Percentiles rank a stretch among this genome's conserved stretches.
Evolutionary conservation across 352 stramenopile genomes (phyloP).

Genomic region (Pythium chondricola): DNA sequence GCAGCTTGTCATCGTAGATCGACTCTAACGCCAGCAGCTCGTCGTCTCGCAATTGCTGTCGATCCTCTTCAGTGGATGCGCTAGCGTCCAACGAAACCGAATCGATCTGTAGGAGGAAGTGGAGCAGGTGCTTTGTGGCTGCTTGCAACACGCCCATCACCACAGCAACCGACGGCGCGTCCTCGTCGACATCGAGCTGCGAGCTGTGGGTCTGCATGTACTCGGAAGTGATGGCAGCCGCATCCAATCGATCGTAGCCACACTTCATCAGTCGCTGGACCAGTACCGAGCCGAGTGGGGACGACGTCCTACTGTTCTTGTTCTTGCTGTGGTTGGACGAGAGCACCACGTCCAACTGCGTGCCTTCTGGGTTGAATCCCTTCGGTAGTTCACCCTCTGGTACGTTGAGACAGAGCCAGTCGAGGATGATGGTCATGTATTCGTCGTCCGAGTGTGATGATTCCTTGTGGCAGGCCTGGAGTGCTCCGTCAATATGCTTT

Average conservation of each 20-base stretch:
- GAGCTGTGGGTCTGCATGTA: slow-evolving; percentile 13
- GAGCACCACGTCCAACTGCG: slow-evolving; percentile 84
- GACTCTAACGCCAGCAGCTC: slow-evolving; percentile 75
- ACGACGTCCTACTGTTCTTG: no score
- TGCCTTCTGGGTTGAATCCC: slow-evolving; percentile 83
- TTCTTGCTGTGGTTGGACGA: slow-evolving; percentile 3
- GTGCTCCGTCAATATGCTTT: slow-evolving; percentile 40
- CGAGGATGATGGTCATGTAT: slow-evolving; percentile 39
- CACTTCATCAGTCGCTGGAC: slow-evolving; percentile 75
- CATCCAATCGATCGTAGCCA: slow-evolving; percentile 61
- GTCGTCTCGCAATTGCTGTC: slow-evolving; percentile 50
- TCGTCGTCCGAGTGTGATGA: slow-evolving; percentile 27
- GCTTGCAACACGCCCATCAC: slow-evolving; percentile 33
- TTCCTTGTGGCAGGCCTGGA: slow-evolving; percentile 21
- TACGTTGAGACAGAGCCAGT: slow-evolving; percentile 82
- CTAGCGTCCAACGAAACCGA: background rate
- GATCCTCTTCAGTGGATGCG: slow-evolving; percentile 30
- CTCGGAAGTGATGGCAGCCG: slow-evolving; percentile 36
- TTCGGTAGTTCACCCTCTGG: slow-evolving; percentile 70
- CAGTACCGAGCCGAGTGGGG: slow-evolving; percentile 29
- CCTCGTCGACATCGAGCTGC: slow-evolving; percentile 13
- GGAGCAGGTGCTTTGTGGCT: slow-evolving; percentile 40
- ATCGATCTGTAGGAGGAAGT: slow-evolving; percentile 17
- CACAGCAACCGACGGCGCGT: slow-evolving; percentile 29
- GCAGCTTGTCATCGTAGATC: slow-evolving; percentile 77